Evolutionary conservation across 192 early-diverging fungal genomes (phyloP).

Genomic region (Backusella luteola): DNA sequence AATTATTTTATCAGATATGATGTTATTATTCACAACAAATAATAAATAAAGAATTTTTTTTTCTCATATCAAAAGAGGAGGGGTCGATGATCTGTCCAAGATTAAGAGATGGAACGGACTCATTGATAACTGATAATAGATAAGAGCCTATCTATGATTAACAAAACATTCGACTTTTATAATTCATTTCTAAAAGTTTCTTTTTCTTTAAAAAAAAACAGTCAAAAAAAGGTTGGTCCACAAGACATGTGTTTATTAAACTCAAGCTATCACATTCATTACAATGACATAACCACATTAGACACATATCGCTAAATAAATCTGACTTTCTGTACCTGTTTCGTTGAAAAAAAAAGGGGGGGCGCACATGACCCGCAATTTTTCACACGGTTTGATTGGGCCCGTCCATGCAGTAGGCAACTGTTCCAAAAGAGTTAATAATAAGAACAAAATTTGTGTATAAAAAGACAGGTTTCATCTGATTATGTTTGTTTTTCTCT

Average conservation of each 20-base stretch:
- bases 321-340: neutral
- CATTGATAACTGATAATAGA: conserved; percentile 1
- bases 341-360: neutral
- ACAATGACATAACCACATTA: neutral
- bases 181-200: no score
- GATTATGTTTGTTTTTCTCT: neutral
- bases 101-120: neutral
- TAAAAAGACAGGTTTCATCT: neutral
- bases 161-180: neutral
- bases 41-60: neutral
- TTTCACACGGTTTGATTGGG: conserved; percentile 1
- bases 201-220: no score
- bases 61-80: neutral
- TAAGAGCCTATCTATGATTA: neutral
- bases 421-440: neutral
- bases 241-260: neutral
- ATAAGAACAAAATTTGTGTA: neutral
- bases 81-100: neutral
- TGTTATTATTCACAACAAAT: neutral
- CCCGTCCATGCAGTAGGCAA: neutral
- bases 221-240: neutral
- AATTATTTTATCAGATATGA: conserved; percentile 4
- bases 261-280: neutral
- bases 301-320: neutral
- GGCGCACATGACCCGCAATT: neutral